phyloP scores from a whole-genome alignment of 768 basidiomycete genomes.

The Hypsizygus marmoreus region DNA sequence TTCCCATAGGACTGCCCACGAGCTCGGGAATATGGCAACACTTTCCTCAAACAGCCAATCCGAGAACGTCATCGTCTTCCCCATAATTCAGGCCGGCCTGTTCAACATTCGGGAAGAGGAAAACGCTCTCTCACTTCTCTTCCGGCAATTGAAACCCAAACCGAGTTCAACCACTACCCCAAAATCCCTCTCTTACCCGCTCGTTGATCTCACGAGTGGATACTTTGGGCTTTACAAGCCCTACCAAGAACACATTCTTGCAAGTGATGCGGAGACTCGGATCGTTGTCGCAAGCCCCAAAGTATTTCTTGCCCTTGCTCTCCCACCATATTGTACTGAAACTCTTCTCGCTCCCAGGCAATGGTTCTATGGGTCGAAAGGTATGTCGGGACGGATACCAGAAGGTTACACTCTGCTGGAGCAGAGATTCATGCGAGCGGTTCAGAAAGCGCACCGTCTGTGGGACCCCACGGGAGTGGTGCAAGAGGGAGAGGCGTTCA shows the following conservation, averaged over 20 bases:
- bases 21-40: not conserved
- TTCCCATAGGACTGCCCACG: conserved; percentile 24
- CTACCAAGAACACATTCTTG: conserved; percentile 75
- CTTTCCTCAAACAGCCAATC: conserved; percentile 19
- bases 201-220: conserved; percentile 87
- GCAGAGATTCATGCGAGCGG: conserved; percentile 76
- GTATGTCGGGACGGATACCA: conserved; percentile 91
- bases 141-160: conserved; percentile 27
- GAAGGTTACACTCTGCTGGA: conserved; percentile 93
- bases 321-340: not conserved
- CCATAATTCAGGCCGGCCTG: conserved; percentile 88
- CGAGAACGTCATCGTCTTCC: conserved; percentile 60
- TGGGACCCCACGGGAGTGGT: conserved; percentile 31
- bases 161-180: conserved; percentile 19
- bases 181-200: conserved; percentile 31
- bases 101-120: conserved; percentile 89
- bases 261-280: conserved; percentile 56
- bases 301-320: conserved; percentile 42
- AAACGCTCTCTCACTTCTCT: conserved; percentile 54
- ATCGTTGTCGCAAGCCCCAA: conserved; percentile 88
- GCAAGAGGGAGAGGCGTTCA: conserved; percentile 52
- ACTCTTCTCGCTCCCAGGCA: conserved; percentile 51
- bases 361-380: conserved; percentile 93
- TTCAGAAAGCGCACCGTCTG: conserved; percentile 45
- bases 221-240: conserved; percentile 87